phyloP scores from a whole-genome alignment of 202 grass and related monocot species.

The Cymbopogon flexuosus region DNA sequence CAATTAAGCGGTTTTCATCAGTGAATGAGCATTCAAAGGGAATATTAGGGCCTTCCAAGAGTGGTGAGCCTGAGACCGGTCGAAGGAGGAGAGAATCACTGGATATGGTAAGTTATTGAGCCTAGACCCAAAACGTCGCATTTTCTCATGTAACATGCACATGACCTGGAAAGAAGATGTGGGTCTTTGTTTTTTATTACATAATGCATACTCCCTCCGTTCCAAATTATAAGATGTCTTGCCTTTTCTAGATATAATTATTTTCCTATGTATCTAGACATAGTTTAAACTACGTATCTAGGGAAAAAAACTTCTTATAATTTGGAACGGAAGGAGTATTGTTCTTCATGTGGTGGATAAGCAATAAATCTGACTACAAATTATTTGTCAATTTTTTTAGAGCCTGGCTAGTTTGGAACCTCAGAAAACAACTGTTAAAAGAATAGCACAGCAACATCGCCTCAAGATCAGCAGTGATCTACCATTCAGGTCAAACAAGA shows the following conservation, averaged over 20 bases:
- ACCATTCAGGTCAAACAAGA: slow-evolving; percentile 73
- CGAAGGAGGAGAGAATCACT: slow-evolving; percentile 86
- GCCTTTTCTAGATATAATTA: no score
- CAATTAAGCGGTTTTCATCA: slow-evolving; percentile 44
- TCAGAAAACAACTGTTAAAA: slow-evolving; percentile 92
- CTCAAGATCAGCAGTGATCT: slow-evolving; percentile 59
- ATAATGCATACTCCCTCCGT: no score
- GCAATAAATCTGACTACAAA: no score
- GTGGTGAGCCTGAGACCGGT: slow-evolving; percentile 60
- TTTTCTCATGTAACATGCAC: slow-evolving; percentile 26
- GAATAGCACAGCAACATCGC: slow-evolving; percentile 58
- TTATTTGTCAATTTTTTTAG: slow-evolving; percentile 21
- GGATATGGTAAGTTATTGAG: slow-evolving; percentile 60
- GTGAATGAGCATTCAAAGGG: slow-evolving; percentile 37
- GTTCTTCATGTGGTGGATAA: neutral
- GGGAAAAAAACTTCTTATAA: no score
- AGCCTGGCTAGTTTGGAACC: slow-evolving; percentile 64
- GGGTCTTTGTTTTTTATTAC: neutral
- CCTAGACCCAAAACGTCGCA: neutral
- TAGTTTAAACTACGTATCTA: no score
- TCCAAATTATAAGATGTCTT: no score
- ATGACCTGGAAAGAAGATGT: neutral
- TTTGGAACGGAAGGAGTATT: neutral
- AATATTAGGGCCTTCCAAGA: slow-evolving; percentile 47
- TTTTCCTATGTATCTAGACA: neutral